phyloP scores from a whole-genome alignment of 2,329 filamentous ascomycete genomes.

The Bipolaris victoriae region DNA sequence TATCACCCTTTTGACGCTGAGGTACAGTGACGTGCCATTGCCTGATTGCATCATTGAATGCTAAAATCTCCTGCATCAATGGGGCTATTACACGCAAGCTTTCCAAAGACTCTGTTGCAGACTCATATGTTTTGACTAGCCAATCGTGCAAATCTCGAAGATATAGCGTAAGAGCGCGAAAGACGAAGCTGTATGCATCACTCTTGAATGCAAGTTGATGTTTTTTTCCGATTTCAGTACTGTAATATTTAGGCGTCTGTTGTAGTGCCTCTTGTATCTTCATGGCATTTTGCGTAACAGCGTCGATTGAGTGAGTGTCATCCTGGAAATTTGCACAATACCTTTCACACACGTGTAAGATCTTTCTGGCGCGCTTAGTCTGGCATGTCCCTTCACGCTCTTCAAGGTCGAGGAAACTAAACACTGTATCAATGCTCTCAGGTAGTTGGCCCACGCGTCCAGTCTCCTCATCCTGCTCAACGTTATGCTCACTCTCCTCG shows the following conservation, averaged over 20 bases:
- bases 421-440: slow-evolving; percentile 23
- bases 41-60: slow-evolving; percentile 32
- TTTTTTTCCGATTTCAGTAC: slow-evolving; percentile 1
- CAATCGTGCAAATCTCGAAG: slow-evolving; percentile 27
- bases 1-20: slow-evolving; percentile 23
- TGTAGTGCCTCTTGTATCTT: slow-evolving; percentile 19
- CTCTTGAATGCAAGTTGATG: slow-evolving; percentile 27
- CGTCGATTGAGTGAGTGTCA: slow-evolving; percentile 11
- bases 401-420: slow-evolving; percentile 29
- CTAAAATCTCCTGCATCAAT: slow-evolving; percentile 26
- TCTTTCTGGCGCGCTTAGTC: slow-evolving; percentile 20
- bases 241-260: slow-evolving; percentile 11
- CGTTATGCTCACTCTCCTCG: slow-evolving; percentile 2
- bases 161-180: slow-evolving; percentile 26
- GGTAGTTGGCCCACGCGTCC: slow-evolving; percentile 2
- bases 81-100: slow-evolving; percentile 27
- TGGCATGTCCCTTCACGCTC: slow-evolving; percentile 26
- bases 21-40: slow-evolving; percentile 30
- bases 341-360: slow-evolving; percentile 22
- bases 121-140: slow-evolving; percentile 12
- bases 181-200: slow-evolving; percentile 38
- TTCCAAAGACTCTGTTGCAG: slow-evolving; percentile 14
- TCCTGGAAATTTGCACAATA: slow-evolving; percentile 7
- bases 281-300: slow-evolving; percentile 13
- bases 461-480: slow-evolving; percentile 5